Percentiles rank a stretch among this genome's conserved stretches.
Evolutionary conservation across 768 basidiomycete species (phyloP).

Genomic region (Tulasnella sp.): DNA sequence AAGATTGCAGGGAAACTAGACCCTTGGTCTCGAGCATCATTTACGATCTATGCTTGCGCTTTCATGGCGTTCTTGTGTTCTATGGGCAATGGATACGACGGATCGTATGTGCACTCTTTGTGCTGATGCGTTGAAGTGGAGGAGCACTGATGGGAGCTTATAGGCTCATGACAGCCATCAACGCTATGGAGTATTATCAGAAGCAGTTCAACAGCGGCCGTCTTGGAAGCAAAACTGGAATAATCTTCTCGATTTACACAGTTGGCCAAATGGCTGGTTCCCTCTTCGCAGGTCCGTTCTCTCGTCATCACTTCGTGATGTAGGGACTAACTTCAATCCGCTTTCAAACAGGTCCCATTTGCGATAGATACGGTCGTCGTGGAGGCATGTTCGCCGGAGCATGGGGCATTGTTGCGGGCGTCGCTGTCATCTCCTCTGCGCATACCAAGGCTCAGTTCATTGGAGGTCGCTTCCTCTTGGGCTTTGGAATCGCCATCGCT

Average conservation of each 20-base stretch:
- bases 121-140: not conserved
- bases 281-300: constrained; percentile 15
- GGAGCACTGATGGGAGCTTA: not conserved
- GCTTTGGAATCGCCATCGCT: constrained; percentile 23
- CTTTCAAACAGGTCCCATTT: not conserved
- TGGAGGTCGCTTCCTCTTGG: constrained; percentile 22
- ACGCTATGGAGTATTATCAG: constrained; percentile 14
- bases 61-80: constrained; percentile 6
- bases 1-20: not conserved
- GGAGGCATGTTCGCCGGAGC: constrained; percentile 19
- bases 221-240: constrained; percentile 2
- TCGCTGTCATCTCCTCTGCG: constrained; percentile 19
- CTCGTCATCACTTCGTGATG: not conserved
- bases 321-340: not conserved
- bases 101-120: not conserved
- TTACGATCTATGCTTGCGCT: constrained; percentile 3
- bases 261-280: constrained; percentile 20
- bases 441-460: constrained; percentile 20
- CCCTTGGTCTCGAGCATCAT: constrained; percentile 8
- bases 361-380: constrained; percentile 20
- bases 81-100: constrained; percentile 12
- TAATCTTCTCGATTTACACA: constrained; percentile 14
- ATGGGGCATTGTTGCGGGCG: constrained; percentile 19
- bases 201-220: not conserved
- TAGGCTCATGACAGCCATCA: constrained; percentile 9